Percentiles rank a stretch among this genome's conserved stretches.
phyloP scores from a whole-genome alignment of 306 rosid species.

The Dalbergia cultrata region DNA sequence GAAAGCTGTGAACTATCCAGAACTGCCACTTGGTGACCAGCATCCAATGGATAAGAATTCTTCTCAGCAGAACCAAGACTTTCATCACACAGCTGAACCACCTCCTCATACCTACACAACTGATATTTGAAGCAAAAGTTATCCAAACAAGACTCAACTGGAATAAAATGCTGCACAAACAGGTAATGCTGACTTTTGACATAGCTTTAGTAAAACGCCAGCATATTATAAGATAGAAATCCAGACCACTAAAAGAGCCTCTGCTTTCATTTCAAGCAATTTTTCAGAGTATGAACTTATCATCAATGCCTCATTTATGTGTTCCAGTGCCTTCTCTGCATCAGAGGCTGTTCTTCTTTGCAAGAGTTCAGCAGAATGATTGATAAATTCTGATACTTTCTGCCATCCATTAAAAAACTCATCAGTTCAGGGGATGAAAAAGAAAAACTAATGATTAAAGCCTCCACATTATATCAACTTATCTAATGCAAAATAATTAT shows the following conservation, averaged over 20 bases:
- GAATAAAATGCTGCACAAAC: slow-evolving; percentile 28
- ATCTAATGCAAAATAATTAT: slow-evolving; percentile 29
- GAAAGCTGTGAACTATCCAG: slow-evolving; percentile 60
- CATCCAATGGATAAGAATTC: slow-evolving; percentile 60
- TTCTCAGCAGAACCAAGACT: slow-evolving; percentile 86
- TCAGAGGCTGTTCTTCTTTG: slow-evolving; percentile 63
- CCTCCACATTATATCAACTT: slow-evolving; percentile 24
- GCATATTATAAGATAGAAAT: slow-evolving; percentile 39
- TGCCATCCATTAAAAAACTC: slow-evolving; percentile 57
- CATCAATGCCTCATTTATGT: slow-evolving; percentile 74
- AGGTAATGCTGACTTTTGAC: slow-evolving; percentile 28
- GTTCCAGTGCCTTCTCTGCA: slow-evolving; percentile 69
- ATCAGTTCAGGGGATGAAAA: slow-evolving; percentile 46
- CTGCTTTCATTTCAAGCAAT: slow-evolving; percentile 92
- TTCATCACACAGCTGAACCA: slow-evolving; percentile 77
- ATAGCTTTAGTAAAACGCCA: slow-evolving; percentile 39
- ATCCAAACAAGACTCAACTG: slow-evolving; percentile 38
- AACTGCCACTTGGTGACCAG: slow-evolving; percentile 46
- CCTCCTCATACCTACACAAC: slow-evolving; percentile 88
- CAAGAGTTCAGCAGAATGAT: neutral
- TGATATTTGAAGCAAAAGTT: slow-evolving; percentile 59
- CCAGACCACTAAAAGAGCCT: slow-evolving; percentile 80
- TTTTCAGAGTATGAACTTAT: slow-evolving; percentile 80
- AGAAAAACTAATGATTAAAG: slow-evolving; percentile 9
- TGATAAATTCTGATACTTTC: slow-evolving; percentile 67